Evolutionary conservation across 805 yeast genomes (phyloP).

Genomic region (Myxozyma vanderwaltii): DNA sequence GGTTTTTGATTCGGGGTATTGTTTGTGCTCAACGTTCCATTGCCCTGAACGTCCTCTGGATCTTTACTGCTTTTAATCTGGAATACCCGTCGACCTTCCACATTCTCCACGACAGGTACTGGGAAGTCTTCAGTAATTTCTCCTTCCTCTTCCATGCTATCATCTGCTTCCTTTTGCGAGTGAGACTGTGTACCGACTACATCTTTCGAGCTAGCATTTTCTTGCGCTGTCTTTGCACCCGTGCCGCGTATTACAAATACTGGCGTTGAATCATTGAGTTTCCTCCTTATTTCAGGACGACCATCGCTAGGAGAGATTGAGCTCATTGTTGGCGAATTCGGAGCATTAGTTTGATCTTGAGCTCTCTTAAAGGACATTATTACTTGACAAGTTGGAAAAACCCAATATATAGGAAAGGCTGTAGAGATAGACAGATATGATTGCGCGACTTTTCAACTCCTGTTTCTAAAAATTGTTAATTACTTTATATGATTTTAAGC

Average conservation of each 20-base stretch:
- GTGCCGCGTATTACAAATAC: neutral
- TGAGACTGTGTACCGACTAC: neutral
- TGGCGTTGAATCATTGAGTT: neutral
- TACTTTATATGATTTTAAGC: too few species aligned
- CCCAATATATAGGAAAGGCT: too few species aligned
- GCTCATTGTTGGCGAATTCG: neutral
- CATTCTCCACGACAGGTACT: neutral
- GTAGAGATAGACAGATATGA: neutral
- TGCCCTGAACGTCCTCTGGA: neutral
- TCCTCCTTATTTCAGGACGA: conserved; percentile 1
- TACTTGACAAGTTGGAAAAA: too few species aligned
- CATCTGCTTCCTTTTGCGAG: neutral
- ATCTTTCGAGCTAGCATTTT: neutral
- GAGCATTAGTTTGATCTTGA: neutral
- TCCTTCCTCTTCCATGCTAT: conserved; percentile 4
- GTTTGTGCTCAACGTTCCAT: neutral
- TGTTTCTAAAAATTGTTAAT: too few species aligned
- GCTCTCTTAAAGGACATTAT: neutral
- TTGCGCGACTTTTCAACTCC: too few species aligned
- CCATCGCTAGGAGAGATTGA: neutral
- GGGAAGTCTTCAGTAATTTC: conserved; percentile 6
- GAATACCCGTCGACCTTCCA: neutral
- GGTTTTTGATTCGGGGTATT: neutral
- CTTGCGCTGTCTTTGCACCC: neutral
- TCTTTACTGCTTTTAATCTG: neutral